Base-by-base conservation (phyloP, 306 rosid genomes). In the Trifolium repens region DNA sequence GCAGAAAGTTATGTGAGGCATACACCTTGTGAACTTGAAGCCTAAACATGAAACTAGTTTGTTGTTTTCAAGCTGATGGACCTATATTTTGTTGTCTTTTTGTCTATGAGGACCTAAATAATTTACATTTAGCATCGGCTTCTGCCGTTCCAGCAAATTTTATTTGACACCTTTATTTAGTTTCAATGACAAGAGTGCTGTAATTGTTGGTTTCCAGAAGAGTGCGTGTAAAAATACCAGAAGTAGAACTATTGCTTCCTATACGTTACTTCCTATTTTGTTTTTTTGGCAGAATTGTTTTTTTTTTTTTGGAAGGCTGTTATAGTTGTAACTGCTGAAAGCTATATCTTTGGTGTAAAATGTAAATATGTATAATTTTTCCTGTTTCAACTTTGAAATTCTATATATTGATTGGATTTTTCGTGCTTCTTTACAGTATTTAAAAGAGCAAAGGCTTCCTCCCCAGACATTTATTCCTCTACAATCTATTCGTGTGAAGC, bases 391-490 rank as follows among this genome's bases (percentile, higher is more conserved):
- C 71, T 71, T 70, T 66, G 14, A 34, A 66, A 74, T 64, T 71
- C 43, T 35, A 22, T 79, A 40, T 61, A 64, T 71, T 54, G 66
- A 70, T 70, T 83, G 37, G 47, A 37, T 58, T 50, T 74, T 57
- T 35, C 70, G 71, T 78, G 77, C 63, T 81, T 81, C 59, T 78
- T 43, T 84, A 78, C 91, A 96, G 99, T 96, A 96, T 85, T 92
- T 96, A 90, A 96, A 96, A 91, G 99, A 96, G 77, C 99, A 92
- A 73, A 92, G 98, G 90, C 99, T 96, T 83, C 99, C 99, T 82
- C 99, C 99, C 60, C 98, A 90, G 86, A 96, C 99, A 69, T 96
- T 96, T 85, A 96, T 96, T 89, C 99, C 99, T 84, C 91, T 96
- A 79, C 93, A 96, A 82, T 90, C 97, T 62, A 72, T 92, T 83